Percentiles rank a stretch among this genome's conserved stretches.
phyloP scores from a whole-genome alignment of 345 rosid genomes.

The Bruguiera parviflora region DNA sequence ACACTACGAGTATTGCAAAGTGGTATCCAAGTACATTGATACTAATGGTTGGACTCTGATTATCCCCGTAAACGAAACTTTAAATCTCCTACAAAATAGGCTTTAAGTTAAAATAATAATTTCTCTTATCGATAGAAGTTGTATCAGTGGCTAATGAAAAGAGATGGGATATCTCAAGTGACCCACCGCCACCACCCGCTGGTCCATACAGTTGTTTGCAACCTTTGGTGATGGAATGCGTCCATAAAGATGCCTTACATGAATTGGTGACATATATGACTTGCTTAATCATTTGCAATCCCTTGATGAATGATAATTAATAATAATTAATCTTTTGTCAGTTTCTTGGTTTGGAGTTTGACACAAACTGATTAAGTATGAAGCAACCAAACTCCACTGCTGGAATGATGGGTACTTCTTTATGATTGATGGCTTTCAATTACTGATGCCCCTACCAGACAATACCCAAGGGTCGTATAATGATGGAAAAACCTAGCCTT shows the following conservation, averaged over 20 bases:
- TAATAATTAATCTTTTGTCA: slow-evolving; percentile 2
- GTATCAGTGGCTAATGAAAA: slow-evolving; percentile 16
- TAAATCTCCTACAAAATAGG: slow-evolving; percentile 20
- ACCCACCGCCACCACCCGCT: slow-evolving; percentile 31
- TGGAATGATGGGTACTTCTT: too few relatives aligned
- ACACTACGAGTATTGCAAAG: too few relatives aligned
- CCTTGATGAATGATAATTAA: slow-evolving; percentile 8
- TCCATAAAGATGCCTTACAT: slow-evolving; percentile 20
- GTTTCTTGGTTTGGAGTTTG: slow-evolving; percentile 27
- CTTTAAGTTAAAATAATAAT: slow-evolving; percentile 16
- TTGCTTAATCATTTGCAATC: slow-evolving; percentile 13
- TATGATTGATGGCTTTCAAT: background rate
- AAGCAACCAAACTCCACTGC: too few relatives aligned
- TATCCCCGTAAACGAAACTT: slow-evolving; percentile 18
- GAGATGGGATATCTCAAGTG: slow-evolving; percentile 16
- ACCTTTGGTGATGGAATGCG: slow-evolving; percentile 12
- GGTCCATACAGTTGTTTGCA: slow-evolving; percentile 9
- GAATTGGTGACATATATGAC: slow-evolving; percentile 20
- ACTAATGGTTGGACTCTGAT: background rate
- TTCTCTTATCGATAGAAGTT: slow-evolving; percentile 19
- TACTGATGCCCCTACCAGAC: too few relatives aligned
- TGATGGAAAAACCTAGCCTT: too few relatives aligned
- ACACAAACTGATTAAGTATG: slow-evolving; percentile 17
- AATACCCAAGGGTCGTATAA: too few relatives aligned
- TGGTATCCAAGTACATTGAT: too few relatives aligned